These are phyloP conservation scores for Dipteronia sinensis DNA, from an alignment of 345 rosid genomes.

Conservation along the genomic window DNA sequence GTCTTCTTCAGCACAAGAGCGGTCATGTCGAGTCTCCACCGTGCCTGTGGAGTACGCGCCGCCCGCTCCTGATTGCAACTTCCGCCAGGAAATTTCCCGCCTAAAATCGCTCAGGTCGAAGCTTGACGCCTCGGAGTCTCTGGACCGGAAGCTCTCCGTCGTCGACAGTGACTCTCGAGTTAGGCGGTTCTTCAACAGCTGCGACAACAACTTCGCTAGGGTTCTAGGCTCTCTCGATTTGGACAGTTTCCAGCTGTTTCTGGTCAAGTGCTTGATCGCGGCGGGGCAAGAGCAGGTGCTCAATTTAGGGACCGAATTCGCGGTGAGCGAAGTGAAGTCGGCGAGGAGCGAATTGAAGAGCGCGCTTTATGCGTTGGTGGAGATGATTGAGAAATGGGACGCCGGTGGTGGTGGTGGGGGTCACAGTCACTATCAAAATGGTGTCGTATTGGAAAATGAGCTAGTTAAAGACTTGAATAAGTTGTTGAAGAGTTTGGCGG, in stretches of 20 bases:
- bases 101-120: constrained; percentile 54
- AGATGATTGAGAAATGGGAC: constrained; percentile 79
- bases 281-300: constrained; percentile 87
- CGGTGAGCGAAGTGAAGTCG: constrained; percentile 36
- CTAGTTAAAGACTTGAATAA: constrained; percentile 51
- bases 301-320: constrained; percentile 35
- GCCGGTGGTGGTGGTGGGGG: constrained; percentile 24
- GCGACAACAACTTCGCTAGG: constrained; percentile 31
- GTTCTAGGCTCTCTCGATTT: constrained; percentile 43
- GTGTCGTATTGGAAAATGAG: constrained; percentile 39
- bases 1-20: constrained; percentile 6
- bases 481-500: constrained; percentile 53
- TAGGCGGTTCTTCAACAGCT: constrained; percentile 40
- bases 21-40: constrained; percentile 56
- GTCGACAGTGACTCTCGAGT: constrained; percentile 60
- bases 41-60: constrained; percentile 66
- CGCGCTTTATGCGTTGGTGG: constrained; percentile 69
- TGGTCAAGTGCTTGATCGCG: constrained; percentile 75
- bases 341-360: constrained; percentile 55
- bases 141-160: constrained; percentile 40
- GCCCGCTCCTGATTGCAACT: constrained; percentile 68
- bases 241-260: constrained; percentile 48
- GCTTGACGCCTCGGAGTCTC: constrained; percentile 40
- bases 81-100: constrained; percentile 67
- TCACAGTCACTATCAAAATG: constrained; percentile 25